Evolutionary conservation across 331 rosid species (phyloP), one percentile per base, ranked within the genome.

Genomic region (Acacia concinna): DNA sequence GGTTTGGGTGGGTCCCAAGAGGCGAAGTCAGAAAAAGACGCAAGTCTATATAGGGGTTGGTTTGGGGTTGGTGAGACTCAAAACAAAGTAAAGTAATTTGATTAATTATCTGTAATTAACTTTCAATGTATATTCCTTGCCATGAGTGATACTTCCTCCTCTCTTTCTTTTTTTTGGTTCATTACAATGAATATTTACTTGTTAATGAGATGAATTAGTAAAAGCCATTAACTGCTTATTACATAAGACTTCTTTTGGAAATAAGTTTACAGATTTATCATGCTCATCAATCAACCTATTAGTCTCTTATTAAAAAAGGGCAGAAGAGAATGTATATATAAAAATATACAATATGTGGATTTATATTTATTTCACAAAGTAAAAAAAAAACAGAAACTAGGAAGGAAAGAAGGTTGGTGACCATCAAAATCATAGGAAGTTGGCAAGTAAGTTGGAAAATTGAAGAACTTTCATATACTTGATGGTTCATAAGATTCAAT

Each of bases 341-440:
- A 21, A 56, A 56, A 51, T 20, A 51, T 20, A 51, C 5, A 51
- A 54, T 54, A 6, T 2, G 5, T 23, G 2, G n/a, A 56, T 8
- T 8, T 30, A 21, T 23, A 9, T 2, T n/a, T n/a, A 21, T 0
- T 52, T 52, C 21, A 1, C 0, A 25, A 14, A 11, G 11, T 17
- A 25, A 11, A 0, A 9, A 0, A 57, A 4, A 49, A 3, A n/a
- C n/a, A n/a, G n/a, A n/a, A 1, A 1, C 0, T 3, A 3, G 2
- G 20, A 59, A 59, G n/a, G 0, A 60, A 30, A 27, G 21, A 14
- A 5, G 20, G 67, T 60, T 60, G 67, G 67, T 14, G 67, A 5
- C 10, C 35, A 27, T 10, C 14, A 0, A 12, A 4, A 13, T 18
- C 41, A 38, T 8, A 38, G 5, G 32, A 10, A 27, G 65, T 60